Conservation (phyloP, 306 rosid genomes). For the Prunus fruticosa region DNA sequence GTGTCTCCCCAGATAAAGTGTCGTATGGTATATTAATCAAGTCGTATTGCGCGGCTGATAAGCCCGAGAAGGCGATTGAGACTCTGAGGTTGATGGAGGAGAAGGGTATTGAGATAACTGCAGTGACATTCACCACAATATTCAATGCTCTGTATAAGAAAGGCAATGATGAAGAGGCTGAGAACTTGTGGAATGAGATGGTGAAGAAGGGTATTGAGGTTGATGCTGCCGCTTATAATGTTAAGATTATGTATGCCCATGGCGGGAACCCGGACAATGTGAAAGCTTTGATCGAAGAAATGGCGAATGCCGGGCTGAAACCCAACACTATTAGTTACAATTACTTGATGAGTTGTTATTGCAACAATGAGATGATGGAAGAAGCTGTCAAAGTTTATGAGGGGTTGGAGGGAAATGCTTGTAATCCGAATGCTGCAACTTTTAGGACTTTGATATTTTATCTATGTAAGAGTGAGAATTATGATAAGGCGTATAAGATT, state of each 20-base stretch:
- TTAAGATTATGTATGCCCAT: slow-evolving; percentile 43
- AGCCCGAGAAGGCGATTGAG: slow-evolving; percentile 41
- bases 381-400: slow-evolving; percentile 54
- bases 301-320: slow-evolving; percentile 47
- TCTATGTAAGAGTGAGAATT: slow-evolving; percentile 44
- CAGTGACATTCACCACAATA: slow-evolving; percentile 48
- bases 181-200: slow-evolving; percentile 57
- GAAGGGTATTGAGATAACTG: slow-evolving; percentile 46
- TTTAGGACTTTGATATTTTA: slow-evolving; percentile 47
- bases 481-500: slow-evolving; percentile 43
- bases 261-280: slow-evolving; percentile 50
- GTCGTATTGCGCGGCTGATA: slow-evolving; percentile 41
- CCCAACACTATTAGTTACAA: slow-evolving; percentile 56
- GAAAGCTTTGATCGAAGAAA: slow-evolving; percentile 49
- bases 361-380: slow-evolving; percentile 46
- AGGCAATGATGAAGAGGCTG: slow-evolving; percentile 52
- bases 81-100: slow-evolving; percentile 39
- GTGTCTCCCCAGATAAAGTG: slow-evolving; percentile 43
- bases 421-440: slow-evolving; percentile 58
- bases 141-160: slow-evolving; percentile 46
- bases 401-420: slow-evolving; percentile 39
- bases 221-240: slow-evolving; percentile 52
- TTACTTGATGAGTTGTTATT: slow-evolving; percentile 56
- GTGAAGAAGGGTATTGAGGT: slow-evolving; percentile 41
- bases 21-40: slow-evolving; percentile 58